Percentiles rank a stretch among this genome's conserved stretches.
These are phyloP conservation scores for Pseudoperonospora humuli DNA, from an alignment of 352 stramenopile genomes.

Conservation along the genomic window DNA sequence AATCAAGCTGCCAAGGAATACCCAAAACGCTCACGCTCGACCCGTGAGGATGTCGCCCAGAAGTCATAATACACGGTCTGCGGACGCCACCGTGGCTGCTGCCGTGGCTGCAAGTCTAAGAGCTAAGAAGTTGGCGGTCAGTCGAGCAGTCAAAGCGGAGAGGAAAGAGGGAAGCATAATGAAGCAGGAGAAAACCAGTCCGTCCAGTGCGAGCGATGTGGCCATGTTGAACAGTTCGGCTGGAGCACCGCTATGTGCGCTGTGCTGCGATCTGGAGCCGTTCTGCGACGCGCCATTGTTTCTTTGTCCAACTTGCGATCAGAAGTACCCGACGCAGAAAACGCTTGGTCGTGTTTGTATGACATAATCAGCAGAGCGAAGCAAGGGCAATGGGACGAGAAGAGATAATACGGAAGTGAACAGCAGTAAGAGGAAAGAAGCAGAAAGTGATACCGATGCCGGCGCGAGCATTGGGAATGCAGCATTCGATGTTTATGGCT, in stretches of 20 bases:
- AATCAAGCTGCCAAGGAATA: constrained; percentile 29
- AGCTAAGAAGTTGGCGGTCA: constrained; percentile 4
- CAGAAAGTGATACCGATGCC: constrained; percentile 6
- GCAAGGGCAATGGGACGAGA: constrained; percentile 2
- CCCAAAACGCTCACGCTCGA: constrained; percentile 6
- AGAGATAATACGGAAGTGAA: constrained; percentile 10
- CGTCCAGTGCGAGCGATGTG: constrained; percentile 59
- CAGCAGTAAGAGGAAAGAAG: constrained; percentile 2
- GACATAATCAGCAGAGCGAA: constrained; percentile 14
- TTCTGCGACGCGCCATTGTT: constrained; percentile 49
- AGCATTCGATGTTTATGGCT: constrained; percentile 6
- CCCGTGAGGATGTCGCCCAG: constrained; percentile 19
- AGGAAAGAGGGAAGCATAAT: constrained; percentile 11
- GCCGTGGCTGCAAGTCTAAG: constrained; percentile 11
- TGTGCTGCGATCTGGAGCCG: constrained; percentile 54
- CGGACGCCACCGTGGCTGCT: constrained; percentile 11
- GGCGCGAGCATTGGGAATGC: neutral
- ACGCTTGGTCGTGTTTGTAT: constrained; percentile 61
- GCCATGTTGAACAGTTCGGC: constrained; percentile 34
- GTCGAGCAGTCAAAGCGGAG: constrained; percentile 9
- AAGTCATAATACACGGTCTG: constrained; percentile 18
- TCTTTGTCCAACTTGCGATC: constrained; percentile 61
- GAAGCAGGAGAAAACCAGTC: constrained; percentile 47
- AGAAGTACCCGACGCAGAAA: constrained; percentile 78
- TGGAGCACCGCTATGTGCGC: constrained; percentile 44